phyloP scores from a whole-genome alignment of 371 early-diverging fungal species.

The Mucor saturninus region DNA sequence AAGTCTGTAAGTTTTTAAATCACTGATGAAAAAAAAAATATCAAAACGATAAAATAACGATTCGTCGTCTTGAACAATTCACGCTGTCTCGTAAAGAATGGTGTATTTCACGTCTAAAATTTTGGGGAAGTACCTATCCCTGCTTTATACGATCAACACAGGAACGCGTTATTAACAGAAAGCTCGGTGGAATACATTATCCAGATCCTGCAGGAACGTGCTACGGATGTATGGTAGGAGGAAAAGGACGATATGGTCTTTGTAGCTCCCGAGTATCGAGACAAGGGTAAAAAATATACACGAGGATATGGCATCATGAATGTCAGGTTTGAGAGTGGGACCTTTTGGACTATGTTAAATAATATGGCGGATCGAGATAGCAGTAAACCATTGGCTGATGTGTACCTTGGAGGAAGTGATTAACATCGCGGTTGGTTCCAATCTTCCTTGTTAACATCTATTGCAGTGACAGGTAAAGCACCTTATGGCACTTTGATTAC shows the following conservation, averaged over 20 bases:
- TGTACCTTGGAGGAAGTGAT: conserved; percentile 94
- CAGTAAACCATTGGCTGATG: conserved; percentile 71
- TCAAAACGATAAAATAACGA: conserved; percentile 26
- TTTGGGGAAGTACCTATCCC: conserved; percentile 88
- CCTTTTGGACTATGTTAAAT: conserved; percentile 75
- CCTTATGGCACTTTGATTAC: conserved; percentile 89
- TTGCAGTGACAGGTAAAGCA: conserved; percentile 76
- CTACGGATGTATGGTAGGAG: conserved; percentile 84
- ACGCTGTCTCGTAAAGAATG: conserved; percentile 79
- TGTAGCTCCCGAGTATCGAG: conserved; percentile 70
- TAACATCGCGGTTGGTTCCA: conserved; percentile 99
- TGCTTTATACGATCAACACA: conserved; percentile 73
- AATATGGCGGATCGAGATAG: conserved; percentile 29
- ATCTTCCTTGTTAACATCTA: conserved; percentile 88
- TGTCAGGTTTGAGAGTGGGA: conserved; percentile 95
- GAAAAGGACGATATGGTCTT: conserved; percentile 70
- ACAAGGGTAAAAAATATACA: conserved; percentile 55
- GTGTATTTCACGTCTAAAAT: conserved; percentile 92
- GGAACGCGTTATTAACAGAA: conserved; percentile 70
- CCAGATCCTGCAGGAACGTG: conserved; percentile 61
- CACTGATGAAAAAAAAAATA: neutral
- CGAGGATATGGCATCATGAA: conserved; percentile 90
- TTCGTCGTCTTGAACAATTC: conserved; percentile 67
- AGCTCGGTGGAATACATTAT: conserved; percentile 73
- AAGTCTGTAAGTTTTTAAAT: conserved; percentile 49